Percentiles rank a stretch among this genome's conserved stretches.
Conservation (phyloP, 352 stramenopile genomes). For the Pythium sukuiense region DNA sequence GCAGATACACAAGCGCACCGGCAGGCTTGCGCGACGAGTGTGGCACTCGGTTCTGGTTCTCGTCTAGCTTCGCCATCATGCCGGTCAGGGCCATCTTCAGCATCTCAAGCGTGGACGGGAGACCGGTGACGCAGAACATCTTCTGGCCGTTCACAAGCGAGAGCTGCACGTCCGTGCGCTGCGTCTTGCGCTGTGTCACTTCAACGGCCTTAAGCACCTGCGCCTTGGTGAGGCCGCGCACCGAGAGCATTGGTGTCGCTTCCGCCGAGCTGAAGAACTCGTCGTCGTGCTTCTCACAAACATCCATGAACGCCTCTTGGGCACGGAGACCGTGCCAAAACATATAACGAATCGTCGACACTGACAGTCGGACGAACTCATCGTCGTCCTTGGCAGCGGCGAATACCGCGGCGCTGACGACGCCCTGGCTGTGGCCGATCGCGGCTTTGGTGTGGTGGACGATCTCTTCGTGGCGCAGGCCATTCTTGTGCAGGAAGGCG, state of each 20-base stretch:
- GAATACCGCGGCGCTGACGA: constrained; percentile 72
- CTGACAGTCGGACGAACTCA: constrained; percentile 48
- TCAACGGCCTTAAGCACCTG: constrained; percentile 60
- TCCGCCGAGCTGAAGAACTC: constrained; percentile 9
- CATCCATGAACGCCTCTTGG: constrained; percentile 55
- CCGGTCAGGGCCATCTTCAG: constrained; percentile 54
- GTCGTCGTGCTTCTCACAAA: constrained; percentile 22
- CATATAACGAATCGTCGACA: constrained; percentile 70
- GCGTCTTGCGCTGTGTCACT: constrained; percentile 42
- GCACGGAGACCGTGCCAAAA: constrained; percentile 81
- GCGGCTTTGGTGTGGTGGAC: constrained; percentile 42
- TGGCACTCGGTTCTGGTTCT: constrained; percentile 74
- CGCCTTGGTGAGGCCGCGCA: constrained; percentile 53
- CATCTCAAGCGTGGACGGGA: constrained; percentile 50
- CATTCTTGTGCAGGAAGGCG: constrained; percentile 52
- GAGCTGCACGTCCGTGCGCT: constrained; percentile 57
- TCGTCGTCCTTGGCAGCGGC: constrained; percentile 48
- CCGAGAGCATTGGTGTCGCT: constrained; percentile 71
- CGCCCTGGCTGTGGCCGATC: constrained; percentile 79
- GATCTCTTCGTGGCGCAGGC: constrained; percentile 58
- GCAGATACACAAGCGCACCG: constrained; percentile 55
- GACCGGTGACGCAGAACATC: constrained; percentile 70
- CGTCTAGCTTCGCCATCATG: constrained; percentile 48
- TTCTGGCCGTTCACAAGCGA: constrained; percentile 68
- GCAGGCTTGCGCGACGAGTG: constrained; percentile 78